Evolutionary conservation across 345 rosid genomes (phyloP).

Genomic region (Xanthoceras sorbifolium): DNA sequence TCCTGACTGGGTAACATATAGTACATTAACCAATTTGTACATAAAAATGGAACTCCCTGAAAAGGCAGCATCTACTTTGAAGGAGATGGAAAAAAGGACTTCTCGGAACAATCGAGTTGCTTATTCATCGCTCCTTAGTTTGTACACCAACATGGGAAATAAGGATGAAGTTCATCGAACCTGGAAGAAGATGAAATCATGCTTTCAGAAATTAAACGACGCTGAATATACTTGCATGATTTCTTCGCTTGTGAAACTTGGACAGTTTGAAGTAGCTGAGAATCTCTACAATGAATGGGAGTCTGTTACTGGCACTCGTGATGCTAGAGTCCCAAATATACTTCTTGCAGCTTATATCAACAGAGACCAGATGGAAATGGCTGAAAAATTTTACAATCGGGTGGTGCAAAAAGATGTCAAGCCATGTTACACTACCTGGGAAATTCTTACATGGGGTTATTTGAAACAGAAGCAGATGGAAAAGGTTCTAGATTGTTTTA

Average conservation of each 20-base stretch:
- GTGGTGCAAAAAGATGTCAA: conserved; percentile 53
- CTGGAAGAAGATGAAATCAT: conserved; percentile 74
- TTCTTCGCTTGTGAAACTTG: conserved; percentile 72
- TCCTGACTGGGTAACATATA: conserved; percentile 89
- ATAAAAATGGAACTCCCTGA: conserved; percentile 47
- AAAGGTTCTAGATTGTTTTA: conserved; percentile 59
- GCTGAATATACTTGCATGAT: conserved; percentile 75
- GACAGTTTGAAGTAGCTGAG: conserved; percentile 63
- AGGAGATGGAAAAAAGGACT: conserved; percentile 85
- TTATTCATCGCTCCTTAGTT: conserved; percentile 74
- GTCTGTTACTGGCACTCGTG: conserved; percentile 55
- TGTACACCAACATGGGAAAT: conserved; percentile 63
- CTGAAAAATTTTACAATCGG: conserved; percentile 50
- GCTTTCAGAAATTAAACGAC: conserved; percentile 66
- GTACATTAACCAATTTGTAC: conserved; percentile 63
- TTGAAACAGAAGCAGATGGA: conserved; percentile 50
- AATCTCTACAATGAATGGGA: conserved; percentile 80
- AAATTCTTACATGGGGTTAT: conserved; percentile 75
- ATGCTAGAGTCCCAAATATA: conserved; percentile 65
- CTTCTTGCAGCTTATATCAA: conserved; percentile 75
- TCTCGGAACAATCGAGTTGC: conserved; percentile 55
- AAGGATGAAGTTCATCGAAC: conserved; percentile 56
- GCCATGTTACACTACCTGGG: conserved; percentile 83
- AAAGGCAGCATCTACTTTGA: conserved; percentile 63
- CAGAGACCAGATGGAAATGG: conserved; percentile 48